Conservation (phyloP, 2,329 filamentous ascomycete species). For the Nothomitra cinnamomea region DNA sequence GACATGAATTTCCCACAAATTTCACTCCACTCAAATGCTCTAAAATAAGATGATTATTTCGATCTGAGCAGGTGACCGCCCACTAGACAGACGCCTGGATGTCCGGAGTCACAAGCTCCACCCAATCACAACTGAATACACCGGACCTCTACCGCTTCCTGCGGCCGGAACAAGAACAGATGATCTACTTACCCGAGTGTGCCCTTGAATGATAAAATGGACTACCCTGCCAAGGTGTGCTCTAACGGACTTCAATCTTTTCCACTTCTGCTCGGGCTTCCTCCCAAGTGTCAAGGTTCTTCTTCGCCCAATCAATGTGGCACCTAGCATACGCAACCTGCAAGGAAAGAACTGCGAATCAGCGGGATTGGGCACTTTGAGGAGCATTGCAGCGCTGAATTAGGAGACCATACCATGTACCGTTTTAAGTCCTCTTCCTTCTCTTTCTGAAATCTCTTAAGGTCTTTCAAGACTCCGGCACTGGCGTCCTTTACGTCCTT, state of each 20-base stretch:
- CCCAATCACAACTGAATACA: too few species aligned
- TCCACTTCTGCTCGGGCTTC: slow-evolving; percentile 75
- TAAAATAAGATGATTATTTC: too few species aligned
- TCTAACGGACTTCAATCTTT: slow-evolving; percentile 47
- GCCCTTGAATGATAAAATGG: too few species aligned
- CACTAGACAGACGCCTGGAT: too few species aligned
- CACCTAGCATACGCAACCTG: slow-evolving; percentile 84
- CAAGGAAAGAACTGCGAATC: neutral
- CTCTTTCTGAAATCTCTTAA: slow-evolving; percentile 83
- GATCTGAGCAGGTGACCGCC: too few species aligned
- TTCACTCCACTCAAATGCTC: too few species aligned
- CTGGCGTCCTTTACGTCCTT: slow-evolving; percentile 91
- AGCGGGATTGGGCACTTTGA: neutral
- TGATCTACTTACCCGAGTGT: too few species aligned
- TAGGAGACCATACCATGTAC: slow-evolving; percentile 65
- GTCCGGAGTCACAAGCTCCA: too few species aligned
- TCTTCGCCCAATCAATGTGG: slow-evolving; percentile 87
- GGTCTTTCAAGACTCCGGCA: slow-evolving; percentile 68
- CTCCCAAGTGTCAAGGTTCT: slow-evolving; percentile 82
- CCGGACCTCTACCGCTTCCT: too few species aligned
- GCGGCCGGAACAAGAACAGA: too few species aligned
- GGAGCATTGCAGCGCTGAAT: neutral
- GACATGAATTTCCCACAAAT: too few species aligned
- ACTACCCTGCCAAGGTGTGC: neutral
- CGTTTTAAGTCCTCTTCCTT: slow-evolving; percentile 87